Evolutionary conservation across 208 protist species (phyloP), one percentile per base, ranked within the genome.

Genomic region (Acanthamoeba healyi): DNA sequence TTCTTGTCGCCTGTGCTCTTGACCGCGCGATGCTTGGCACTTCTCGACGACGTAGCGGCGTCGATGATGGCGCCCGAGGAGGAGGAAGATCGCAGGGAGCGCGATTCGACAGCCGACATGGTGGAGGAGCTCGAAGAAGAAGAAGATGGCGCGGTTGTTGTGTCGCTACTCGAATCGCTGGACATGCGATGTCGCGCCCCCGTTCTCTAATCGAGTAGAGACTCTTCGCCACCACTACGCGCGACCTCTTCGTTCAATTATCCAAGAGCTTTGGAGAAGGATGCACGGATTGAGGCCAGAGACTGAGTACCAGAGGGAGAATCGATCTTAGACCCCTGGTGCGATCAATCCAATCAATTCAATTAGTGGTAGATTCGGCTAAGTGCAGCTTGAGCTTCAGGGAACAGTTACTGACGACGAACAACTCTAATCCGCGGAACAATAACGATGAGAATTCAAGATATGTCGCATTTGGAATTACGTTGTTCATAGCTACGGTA

Each of bases 1-100:
- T 63, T 72, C 56, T 63, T 91, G 15, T 70, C 58, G 84, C 56
- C 56, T n/a, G n/a, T n/a, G n/a, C n/a, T n/a, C 84, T 70, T 91
- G 22, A 17, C 72, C 38, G 72, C 32, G n/a, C 44, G 22, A n/a
- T n/a, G n/a, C 44, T 86, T 86, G 2, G 6, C 77, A 26, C 44
- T 58, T 15, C 54, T 61, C 54, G 54, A 61, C 19, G 54, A 61
- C 19, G 24, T 58, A 26, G 44, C 77, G 46, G 29, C 44, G 32
- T 86, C 77, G n/a, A 86, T n/a, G n/a, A n/a, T 24, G 9, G 77
- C 42, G 44, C 77, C 77, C 1, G 77, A 34, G 14, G 72, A 82
- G 44, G 77, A 86, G 19, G 77, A 86, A 3, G 77, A 86, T 58
- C 77, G 22, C 77, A 86, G 32, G 7, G 77, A 86, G 7, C 77